A percentile compares a stretch with the other conserved stretches of the same genome.
phyloP scores from a whole-genome alignment of 2,329 filamentous ascomycete genomes.

The Fusarium avenaceum region DNA sequence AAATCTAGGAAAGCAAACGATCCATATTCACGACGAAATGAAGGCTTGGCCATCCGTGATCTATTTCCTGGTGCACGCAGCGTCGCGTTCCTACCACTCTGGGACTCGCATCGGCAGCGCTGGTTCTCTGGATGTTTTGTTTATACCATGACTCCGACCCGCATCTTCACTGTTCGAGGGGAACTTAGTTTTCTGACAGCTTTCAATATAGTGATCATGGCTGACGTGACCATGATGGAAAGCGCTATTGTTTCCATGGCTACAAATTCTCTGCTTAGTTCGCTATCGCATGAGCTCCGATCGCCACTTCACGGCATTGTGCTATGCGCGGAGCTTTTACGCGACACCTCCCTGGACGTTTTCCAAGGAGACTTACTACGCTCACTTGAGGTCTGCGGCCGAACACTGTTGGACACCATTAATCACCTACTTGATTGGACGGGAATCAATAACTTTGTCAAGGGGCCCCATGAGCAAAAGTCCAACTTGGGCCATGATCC shows the following conservation, averaged over 20 bases:
- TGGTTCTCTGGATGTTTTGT: constrained; percentile 65
- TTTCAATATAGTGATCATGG: constrained; percentile 69
- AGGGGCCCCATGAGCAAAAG: constrained; percentile 6
- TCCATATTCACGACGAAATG: constrained; percentile 32
- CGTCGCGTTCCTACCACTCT: constrained; percentile 62
- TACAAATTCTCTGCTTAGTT: constrained; percentile 71
- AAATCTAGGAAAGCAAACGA: constrained; percentile 10
- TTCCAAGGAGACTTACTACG: constrained; percentile 63
- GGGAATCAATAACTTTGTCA: constrained; percentile 62
- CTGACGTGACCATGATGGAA: constrained; percentile 64
- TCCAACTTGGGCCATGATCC: background rate
- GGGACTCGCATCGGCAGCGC: constrained; percentile 60
- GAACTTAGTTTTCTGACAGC: constrained; percentile 66
- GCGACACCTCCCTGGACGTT: constrained; percentile 62
- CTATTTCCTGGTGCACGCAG: constrained; percentile 61
- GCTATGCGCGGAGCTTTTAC: constrained; percentile 65
- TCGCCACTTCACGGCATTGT: constrained; percentile 73
- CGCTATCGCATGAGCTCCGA: constrained; percentile 72
- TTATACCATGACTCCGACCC: constrained; percentile 61
- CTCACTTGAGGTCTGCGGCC: constrained; percentile 64
- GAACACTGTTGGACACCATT: constrained; percentile 66
- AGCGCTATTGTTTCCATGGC: constrained; percentile 57
- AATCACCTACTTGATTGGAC: constrained; percentile 68
- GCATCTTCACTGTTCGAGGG: constrained; percentile 60
- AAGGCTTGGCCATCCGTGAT: constrained; percentile 48